phyloP scores from a whole-genome alignment of 768 basidiomycete species.

The Dioszegia aurantiaca region DNA sequence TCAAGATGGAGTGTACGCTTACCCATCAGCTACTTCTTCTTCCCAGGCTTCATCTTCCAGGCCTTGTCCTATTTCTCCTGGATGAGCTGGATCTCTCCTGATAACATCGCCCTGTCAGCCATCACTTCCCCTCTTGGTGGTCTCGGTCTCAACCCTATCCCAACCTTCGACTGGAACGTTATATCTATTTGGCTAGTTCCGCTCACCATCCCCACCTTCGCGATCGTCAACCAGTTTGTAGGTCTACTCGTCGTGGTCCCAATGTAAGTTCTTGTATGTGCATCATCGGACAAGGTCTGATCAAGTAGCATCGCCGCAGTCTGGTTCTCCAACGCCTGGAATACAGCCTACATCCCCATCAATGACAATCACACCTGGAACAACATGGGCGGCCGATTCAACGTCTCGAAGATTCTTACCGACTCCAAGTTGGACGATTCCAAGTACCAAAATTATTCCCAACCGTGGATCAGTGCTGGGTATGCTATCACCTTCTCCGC shows the following conservation, averaged over 20 bases:
- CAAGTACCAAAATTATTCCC: constrained; percentile 57
- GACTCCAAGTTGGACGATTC: constrained; percentile 53
- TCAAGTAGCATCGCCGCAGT: constrained; percentile 7
- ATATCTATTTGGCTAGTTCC: constrained; percentile 25
- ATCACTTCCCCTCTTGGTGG: constrained; percentile 49
- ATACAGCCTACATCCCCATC: constrained; percentile 53
- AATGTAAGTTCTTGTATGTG: constrained; percentile 20
- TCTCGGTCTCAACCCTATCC: constrained; percentile 52
- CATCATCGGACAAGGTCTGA: neutral
- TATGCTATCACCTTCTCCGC: constrained; percentile 55
- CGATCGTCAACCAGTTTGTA: constrained; percentile 53
- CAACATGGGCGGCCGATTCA: constrained; percentile 58
- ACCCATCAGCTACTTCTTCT: constrained; percentile 42
- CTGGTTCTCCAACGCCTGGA: constrained; percentile 33
- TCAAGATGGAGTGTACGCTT: constrained; percentile 24
- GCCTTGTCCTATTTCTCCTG: constrained; percentile 44
- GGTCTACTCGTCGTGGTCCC: constrained; percentile 44
- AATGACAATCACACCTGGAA: constrained; percentile 49
- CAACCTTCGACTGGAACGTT: constrained; percentile 54
- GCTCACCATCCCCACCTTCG: constrained; percentile 53
- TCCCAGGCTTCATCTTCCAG: constrained; percentile 46
- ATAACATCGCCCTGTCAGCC: constrained; percentile 50
- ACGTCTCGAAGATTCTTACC: constrained; percentile 56
- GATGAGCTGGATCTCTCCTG: constrained; percentile 55
- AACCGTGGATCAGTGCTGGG: constrained; percentile 54